Percentiles rank a stretch among this genome's conserved stretches.
Evolutionary conservation across 1,284 basidiomycete species (phyloP).

Genomic region (Calocybe gambosa): DNA sequence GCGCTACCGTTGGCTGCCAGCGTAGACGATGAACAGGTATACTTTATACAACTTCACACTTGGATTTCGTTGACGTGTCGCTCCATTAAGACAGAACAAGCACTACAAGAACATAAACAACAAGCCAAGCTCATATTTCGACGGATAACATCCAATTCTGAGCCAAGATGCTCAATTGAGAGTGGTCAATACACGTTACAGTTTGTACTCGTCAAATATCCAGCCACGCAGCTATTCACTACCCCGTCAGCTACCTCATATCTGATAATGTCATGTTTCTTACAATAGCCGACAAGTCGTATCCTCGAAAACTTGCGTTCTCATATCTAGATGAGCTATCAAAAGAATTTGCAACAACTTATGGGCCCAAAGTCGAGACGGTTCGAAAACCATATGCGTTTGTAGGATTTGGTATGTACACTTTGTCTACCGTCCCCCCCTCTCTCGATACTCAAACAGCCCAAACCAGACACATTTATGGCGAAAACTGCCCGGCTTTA

Average conservation of each 20-base stretch:
- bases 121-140: slow-evolving; percentile 96
- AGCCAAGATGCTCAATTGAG: slow-evolving; percentile 95
- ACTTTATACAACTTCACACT: slow-evolving; percentile 18
- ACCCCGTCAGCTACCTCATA: slow-evolving; percentile 79
- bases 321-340: slow-evolving; percentile 96
- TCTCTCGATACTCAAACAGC: slow-evolving; percentile 8
- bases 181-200: slow-evolving; percentile 92
- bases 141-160: slow-evolving; percentile 88
- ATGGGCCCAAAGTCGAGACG: slow-evolving; percentile 83
- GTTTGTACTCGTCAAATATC: slow-evolving; percentile 40
- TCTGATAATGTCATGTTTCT: slow-evolving; percentile 91
- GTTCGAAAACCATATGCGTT: slow-evolving; percentile 92
- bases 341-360: slow-evolving; percentile 91
- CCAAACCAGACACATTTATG: slow-evolving; percentile 87
- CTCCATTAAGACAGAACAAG: slow-evolving; percentile 76
- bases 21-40: slow-evolving; percentile 91
- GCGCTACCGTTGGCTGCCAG: slow-evolving; percentile 90
- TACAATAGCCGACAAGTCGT: slow-evolving; percentile 93
- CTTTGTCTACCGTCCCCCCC: neutral
- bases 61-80: slow-evolving; percentile 25
- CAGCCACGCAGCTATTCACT: slow-evolving; percentile 11
- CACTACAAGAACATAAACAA: slow-evolving; percentile 96
- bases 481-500: slow-evolving; percentile 95
- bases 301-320: slow-evolving; percentile 96
- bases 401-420: slow-evolving; percentile 82